Evolutionary conservation across 164 flowering plant genomes (phyloP), one percentile per base, ranked within the genome.

Genomic region (Nymphaea thermarum): DNA sequence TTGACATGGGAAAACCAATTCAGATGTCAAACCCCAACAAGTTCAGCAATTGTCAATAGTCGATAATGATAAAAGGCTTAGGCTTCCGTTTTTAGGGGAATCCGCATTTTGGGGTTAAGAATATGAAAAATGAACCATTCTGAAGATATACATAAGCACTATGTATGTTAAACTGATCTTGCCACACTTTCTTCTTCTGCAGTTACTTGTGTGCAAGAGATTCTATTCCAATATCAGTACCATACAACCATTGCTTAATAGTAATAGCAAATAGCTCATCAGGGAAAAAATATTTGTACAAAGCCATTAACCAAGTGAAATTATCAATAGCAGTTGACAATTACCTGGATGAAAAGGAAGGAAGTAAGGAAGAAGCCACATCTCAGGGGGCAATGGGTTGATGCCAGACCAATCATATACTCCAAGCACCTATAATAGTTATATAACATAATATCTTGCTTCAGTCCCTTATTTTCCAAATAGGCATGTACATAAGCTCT

Each of bases 301-400:
- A 6, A 12, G 7, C 12, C 12, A 7, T 12, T 4, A 47, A 47
- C 7, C 55, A 47, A 47, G 55, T 47, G 12, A 47, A 47, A 47
- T 47, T 25, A 47, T 47, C 7, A 47, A 47, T 47, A 47, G 36
- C 12, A 12, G 7, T 47, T 4, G 55, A 47, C 12, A 47, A 47
- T 6, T 7, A 86, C 88, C 87, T 75, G 89, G 89, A 76, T 85
- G 87, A 16, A 87, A 16, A 15, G 87, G 87, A 16, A 75, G 68
- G 12, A 71, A 6, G 17, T 76, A 62, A 8, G 87, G 88, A 11
- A 84, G 84, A 25, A 85, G 73, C 89, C 85, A 86, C 45, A 85
- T 71, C 67, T 86, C 89, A 4, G 90, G 94, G 66, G 87, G 93
- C 75, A 84, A 14, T 3, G 93, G 93, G 64, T 87, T 87, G 82